Conservation (phyloP, 495 filamentous ascomycete species). For the Penicillium salamii region DNA sequence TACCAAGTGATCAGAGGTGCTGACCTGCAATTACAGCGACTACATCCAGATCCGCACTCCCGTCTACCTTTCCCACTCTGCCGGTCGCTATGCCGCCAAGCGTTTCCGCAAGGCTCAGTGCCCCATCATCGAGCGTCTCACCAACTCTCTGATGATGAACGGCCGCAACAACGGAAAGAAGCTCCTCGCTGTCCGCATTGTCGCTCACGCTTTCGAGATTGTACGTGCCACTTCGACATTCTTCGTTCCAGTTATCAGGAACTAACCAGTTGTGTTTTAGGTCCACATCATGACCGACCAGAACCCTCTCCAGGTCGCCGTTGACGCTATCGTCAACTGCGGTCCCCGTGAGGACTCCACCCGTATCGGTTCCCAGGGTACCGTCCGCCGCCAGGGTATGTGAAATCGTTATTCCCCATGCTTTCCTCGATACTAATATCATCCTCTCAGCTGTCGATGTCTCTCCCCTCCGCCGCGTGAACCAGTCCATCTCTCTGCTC, state of each 20-base stretch:
- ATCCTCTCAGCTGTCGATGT: conserved; percentile 85
- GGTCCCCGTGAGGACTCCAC: conserved; percentile 99
- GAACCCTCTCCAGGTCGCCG: conserved; percentile 99
- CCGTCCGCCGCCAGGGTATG: conserved; percentile 83
- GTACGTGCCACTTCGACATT: conserved; percentile 55
- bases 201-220: conserved; percentile 98
- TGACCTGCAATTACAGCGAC: conserved; percentile 59
- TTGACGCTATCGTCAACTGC: conserved; percentile 99
- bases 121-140: conserved; percentile 99
- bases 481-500: conserved; percentile 97
- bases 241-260: conserved; percentile 1
- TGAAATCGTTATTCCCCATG: not conserved
- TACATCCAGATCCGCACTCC: conserved; percentile 99
- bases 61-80: conserved; percentile 98
- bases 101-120: conserved; percentile 99
- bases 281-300: conserved; percentile 99
- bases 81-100: conserved; percentile 98
- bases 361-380: conserved; percentile 98
- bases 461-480: conserved; percentile 97
- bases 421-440: not conserved
- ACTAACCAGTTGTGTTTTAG: conserved; percentile 42
- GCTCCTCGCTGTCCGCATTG: conserved; percentile 99
- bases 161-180: conserved; percentile 99
- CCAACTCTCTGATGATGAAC: conserved; percentile 99
- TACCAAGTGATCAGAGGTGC: conserved; percentile 8